Conservation (phyloP, 805 yeast genomes). For the Zygoascus flipseniorum region DNA sequence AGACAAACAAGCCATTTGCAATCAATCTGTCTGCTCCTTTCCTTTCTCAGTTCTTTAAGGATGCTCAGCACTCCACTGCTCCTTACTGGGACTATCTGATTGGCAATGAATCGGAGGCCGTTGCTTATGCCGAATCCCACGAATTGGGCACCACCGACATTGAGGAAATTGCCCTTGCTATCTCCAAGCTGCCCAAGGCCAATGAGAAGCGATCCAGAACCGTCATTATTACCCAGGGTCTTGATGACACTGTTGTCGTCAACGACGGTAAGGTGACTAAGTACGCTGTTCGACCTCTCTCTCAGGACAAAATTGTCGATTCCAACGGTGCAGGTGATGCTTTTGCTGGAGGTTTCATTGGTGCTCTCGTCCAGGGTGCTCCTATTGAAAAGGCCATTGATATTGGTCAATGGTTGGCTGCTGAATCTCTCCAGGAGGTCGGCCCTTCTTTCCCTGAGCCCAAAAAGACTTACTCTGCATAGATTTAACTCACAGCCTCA, state of each 20-base stretch:
- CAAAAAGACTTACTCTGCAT: slow-evolving; percentile 11
- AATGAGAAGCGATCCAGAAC: slow-evolving; percentile 65
- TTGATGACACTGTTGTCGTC: slow-evolving; percentile 80
- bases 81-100: slow-evolving; percentile 87
- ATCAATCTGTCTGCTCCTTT: slow-evolving; percentile 95
- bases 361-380: slow-evolving; percentile 74
- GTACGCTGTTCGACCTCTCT: slow-evolving; percentile 67
- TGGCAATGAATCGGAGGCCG: slow-evolving; percentile 97
- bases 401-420: slow-evolving; percentile 95
- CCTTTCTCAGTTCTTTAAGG: slow-evolving; percentile 92
- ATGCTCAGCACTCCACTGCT: slow-evolving; percentile 65
- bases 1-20: slow-evolving; percentile 63
- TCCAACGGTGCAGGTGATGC: slow-evolving; percentile 99
- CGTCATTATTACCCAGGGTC: slow-evolving; percentile 92
- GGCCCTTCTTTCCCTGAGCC: slow-evolving; percentile 93
- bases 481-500: background rate
- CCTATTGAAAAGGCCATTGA: slow-evolving; percentile 52
- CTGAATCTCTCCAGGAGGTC: slow-evolving; percentile 79
- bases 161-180: slow-evolving; percentile 67
- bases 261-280: slow-evolving; percentile 39
- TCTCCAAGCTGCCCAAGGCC: slow-evolving; percentile 71
- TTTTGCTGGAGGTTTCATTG: slow-evolving; percentile 92
- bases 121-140: slow-evolving; percentile 84
- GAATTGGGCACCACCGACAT: slow-evolving; percentile 54
- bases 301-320: slow-evolving; percentile 62